Base-by-base conservation (phyloP, 2,329 filamentous ascomycete genomes). In the Pseudocercospora vitis region DNA sequence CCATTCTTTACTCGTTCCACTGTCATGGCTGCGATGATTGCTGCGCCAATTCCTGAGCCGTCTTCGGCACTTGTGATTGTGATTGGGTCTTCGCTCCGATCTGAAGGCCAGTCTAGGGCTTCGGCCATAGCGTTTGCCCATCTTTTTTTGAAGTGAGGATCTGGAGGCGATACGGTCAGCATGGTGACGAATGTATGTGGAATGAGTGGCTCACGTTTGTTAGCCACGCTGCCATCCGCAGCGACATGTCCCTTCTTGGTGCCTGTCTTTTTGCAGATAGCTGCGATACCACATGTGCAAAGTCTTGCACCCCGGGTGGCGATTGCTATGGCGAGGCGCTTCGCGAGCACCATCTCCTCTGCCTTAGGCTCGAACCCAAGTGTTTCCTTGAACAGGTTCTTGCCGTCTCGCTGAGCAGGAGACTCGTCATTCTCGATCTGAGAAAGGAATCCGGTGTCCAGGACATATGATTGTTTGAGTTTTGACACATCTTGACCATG, bases 381-480 rank as follows among this genome's bases (percentile, higher is more conserved):
- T 2, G 48, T 56, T 3, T 63, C 45, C 3, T 58, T 52, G 48
- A 70, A 68, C 1, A 64, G 50, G 1, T 55, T 19, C 21, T 63
- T 58, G 2, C 68, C 66, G 2, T 55, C 39, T 2, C 56, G 16
- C 40, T 69, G 61, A 12, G 40, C 19, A 4, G 52, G 49, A 3
- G 62, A 67, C 9, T 58, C 56, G 50, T 73, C 70, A 48, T 95
- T 89, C 73, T 96, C 92, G 65, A 97, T 89, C 46, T 84, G 81
- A 9, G 91, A 91, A 49, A 96, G 79, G 81, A 96, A 96, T 14
- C 90, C 95, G 3, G 92, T 85, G 72, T 97, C 92, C 18, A 97
- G 78, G 3, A 84, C 85, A 74, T 96, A 97, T 3, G 91, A 80
- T 70, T 89, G 90, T 64, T 86, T 84, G 48, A 97, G 81, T 69